Percentiles rank a stretch among this genome's conserved stretches.
Evolutionary conservation across 2,329 filamentous ascomycete species (phyloP).

Genomic region (Botryosphaeria dothidea): DNA sequence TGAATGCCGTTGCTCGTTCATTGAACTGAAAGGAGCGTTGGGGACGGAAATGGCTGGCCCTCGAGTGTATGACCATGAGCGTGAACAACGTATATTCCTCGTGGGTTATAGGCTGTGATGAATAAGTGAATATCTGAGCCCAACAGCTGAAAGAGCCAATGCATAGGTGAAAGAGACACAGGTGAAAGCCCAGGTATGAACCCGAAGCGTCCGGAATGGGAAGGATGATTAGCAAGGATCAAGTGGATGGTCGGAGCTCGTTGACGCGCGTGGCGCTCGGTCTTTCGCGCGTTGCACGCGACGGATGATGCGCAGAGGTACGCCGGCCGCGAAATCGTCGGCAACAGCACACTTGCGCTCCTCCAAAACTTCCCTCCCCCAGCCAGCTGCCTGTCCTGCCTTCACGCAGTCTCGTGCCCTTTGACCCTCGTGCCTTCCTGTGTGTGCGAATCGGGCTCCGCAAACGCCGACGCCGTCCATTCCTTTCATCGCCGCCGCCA

Average conservation of each 20-base stretch:
- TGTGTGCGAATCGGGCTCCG: not conserved
- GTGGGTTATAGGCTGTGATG: too few species aligned
- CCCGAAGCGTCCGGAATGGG: not conserved
- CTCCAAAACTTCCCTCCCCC: not conserved
- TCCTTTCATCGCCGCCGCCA: not conserved
- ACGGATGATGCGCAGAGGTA: conserved; percentile 2
- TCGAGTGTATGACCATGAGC: too few species aligned
- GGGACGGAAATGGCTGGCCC: too few species aligned
- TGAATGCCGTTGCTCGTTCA: too few species aligned
- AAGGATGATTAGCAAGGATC: not conserved
- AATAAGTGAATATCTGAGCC: too few species aligned
- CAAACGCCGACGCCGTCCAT: not conserved
- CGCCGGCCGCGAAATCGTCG: conserved; percentile 5
- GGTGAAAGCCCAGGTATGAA: not conserved
- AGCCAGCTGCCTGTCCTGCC: not conserved
- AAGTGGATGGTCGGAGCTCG: not conserved
- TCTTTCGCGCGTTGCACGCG: conserved; percentile 3
- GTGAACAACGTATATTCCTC: too few species aligned
- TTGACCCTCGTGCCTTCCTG: not conserved
- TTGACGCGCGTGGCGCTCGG: conserved; percentile 15
- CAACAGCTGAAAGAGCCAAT: too few species aligned
- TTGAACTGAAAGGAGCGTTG: too few species aligned
- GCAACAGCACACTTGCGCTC: not conserved
- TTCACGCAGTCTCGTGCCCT: not conserved
- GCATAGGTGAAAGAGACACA: too few species aligned